Evolutionary conservation across 139 green algal species (phyloP).

Genomic region (Tetratostichococcus sp.): DNA sequence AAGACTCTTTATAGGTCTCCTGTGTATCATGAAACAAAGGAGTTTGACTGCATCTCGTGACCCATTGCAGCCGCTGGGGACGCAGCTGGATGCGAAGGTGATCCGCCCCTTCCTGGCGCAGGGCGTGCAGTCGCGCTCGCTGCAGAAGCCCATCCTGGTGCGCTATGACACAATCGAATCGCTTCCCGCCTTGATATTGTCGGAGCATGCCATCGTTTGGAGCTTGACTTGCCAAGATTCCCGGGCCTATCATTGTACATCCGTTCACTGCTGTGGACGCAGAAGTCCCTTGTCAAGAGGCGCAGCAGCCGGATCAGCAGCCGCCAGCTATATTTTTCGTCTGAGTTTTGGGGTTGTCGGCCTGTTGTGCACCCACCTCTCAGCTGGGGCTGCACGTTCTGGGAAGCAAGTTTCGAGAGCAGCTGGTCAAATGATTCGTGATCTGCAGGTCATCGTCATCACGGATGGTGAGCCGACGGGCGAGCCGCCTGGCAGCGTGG

Average conservation of each 20-base stretch:
- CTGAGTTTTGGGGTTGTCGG: no score
- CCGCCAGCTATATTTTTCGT: no score
- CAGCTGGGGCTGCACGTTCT: no score
- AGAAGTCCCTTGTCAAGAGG: no score
- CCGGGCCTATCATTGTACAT: no score
- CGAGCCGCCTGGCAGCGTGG: background rate
- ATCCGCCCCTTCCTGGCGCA: constrained; percentile 1
- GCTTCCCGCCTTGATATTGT: background rate
- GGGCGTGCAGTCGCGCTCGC: background rate
- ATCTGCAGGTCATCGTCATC: background rate
- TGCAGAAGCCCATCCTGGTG: constrained; percentile 18
- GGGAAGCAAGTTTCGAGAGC: no score
- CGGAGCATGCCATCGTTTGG: background rate
- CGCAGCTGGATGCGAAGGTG: constrained; percentile 14
- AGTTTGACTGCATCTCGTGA: background rate
- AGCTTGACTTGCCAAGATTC: background rate
- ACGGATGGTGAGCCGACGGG: background rate
- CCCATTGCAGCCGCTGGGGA: constrained; percentile 17
- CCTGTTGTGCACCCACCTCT: no score
- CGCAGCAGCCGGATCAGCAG: no score
- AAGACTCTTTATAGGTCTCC: background rate
- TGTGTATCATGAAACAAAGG: background rate
- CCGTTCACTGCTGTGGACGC: no score
- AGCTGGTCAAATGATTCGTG: no score
- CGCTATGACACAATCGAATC: no score